These are phyloP conservation scores for Geoglossum cookeanum DNA, from an alignment of 2,329 filamentous ascomycete species.

Conservation along the genomic window DNA sequence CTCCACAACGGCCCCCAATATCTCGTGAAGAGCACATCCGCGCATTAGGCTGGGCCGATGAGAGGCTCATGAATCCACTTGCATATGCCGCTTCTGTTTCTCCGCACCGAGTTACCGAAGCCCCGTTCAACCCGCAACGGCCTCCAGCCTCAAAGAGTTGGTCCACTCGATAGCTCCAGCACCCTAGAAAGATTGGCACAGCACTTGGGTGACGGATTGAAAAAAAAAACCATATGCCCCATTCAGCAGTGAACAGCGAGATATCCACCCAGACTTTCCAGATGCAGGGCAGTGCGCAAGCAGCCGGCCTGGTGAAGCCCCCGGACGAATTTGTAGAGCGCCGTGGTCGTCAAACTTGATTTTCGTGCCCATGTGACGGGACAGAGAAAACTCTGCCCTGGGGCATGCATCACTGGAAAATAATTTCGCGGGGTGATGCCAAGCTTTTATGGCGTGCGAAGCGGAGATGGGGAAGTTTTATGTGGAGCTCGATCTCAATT, in stretches of 20 bases:
- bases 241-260: too few species aligned
- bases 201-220: too few species aligned
- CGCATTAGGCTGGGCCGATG: too few species aligned
- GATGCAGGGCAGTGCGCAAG: too few species aligned
- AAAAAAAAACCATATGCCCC: too few species aligned
- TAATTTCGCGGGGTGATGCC: neutral
- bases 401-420: neutral
- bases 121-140: neutral
- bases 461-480: neutral
- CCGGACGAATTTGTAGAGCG: neutral
- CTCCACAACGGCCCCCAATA: neutral
- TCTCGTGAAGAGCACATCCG: too few species aligned
- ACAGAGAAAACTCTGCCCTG: constrained; percentile 1
- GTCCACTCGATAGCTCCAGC: neutral
- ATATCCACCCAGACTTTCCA: too few species aligned
- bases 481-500: neutral
- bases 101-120: neutral
- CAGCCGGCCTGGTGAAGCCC: too few species aligned
- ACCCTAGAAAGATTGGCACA: neutral
- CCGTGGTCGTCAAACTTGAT: neutral
- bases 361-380: neutral
- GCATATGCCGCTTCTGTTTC: too few species aligned
- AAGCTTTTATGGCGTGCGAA: neutral
- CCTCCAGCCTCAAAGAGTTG: neutral
- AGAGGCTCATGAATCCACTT: neutral